Evolutionary conservation across 1,139 yeast genomes (phyloP).

Genomic region (Casaregolazyma suthepensis): DNA sequence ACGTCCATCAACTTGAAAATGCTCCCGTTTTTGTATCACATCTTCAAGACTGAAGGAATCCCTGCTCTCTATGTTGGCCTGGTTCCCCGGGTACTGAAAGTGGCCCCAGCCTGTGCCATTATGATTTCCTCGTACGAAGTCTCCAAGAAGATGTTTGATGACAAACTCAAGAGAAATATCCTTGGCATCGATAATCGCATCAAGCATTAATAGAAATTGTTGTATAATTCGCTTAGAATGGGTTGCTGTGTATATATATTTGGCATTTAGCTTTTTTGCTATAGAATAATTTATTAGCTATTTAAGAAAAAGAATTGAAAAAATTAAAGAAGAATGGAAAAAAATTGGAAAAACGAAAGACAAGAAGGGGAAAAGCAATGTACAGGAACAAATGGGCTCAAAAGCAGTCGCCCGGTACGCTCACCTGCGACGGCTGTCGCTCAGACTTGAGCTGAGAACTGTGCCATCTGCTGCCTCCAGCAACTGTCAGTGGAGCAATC

Average conservation of each 20-base stretch:
- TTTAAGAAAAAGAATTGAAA: background rate
- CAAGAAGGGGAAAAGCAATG: background rate
- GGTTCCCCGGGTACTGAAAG: constrained; percentile 77
- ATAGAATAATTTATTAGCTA: background rate
- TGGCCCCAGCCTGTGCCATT: constrained; percentile 97
- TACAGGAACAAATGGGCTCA: background rate
- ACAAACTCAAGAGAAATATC: constrained; percentile 13
- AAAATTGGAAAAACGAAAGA: background rate
- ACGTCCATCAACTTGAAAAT: constrained; percentile 39
- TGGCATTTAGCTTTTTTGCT: background rate
- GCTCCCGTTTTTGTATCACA: constrained; percentile 58
- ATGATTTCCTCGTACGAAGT: constrained; percentile 95
- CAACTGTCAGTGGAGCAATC: background rate
- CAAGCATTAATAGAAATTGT: constrained; percentile 1
- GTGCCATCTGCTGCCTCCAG: background rate
- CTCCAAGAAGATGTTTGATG: constrained; percentile 57
- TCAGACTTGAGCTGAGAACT: background rate
- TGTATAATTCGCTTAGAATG: background rate
- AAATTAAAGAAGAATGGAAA: background rate
- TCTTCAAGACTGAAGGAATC: constrained; percentile 66
- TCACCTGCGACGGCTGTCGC: background rate
- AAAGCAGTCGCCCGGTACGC: background rate
- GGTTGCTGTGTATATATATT: background rate
- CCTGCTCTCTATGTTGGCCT: constrained; percentile 78
- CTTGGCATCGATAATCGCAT: constrained; percentile 1